Evolutionary conservation across 805 yeast species (phyloP).

Genomic region (Hanseniaspora thailandica): DNA sequence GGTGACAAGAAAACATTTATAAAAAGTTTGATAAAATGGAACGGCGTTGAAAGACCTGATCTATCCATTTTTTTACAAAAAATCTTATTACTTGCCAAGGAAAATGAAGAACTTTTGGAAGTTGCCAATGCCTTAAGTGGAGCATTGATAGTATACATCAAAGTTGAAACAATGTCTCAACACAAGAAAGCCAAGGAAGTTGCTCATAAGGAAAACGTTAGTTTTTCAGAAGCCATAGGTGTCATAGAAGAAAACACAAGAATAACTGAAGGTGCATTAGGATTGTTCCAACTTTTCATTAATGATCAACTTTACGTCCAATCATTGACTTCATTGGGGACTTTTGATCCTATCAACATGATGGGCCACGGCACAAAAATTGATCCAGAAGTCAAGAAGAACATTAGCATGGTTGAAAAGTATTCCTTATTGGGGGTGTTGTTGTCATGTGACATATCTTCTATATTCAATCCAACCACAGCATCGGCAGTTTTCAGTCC

Average conservation of each 20-base stretch:
- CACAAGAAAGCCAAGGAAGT: neutral
- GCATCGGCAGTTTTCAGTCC: conserved; percentile 35
- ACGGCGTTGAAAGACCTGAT: conserved; percentile 5
- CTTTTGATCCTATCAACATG: conserved; percentile 27
- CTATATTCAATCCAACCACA: conserved; percentile 43
- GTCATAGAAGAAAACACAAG: conserved; percentile 6
- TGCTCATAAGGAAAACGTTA: neutral
- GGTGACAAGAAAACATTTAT: conserved; percentile 11
- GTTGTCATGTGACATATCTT: conserved; percentile 48
- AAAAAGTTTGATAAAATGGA: conserved; percentile 8
- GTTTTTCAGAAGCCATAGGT: neutral
- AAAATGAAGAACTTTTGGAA: conserved; percentile 10
- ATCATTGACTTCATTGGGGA: conserved; percentile 41
- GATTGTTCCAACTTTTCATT: conserved; percentile 22
- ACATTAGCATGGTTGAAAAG: conserved; percentile 33
- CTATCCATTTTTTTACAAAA: conserved; percentile 6
- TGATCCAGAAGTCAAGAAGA: conserved; percentile 27
- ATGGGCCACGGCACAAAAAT: neutral
- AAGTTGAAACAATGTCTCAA: neutral
- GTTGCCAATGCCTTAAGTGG: conserved; percentile 7
- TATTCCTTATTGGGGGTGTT: conserved; percentile 67
- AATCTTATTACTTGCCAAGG: neutral
- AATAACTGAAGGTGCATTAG: conserved; percentile 24
- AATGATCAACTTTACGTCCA: conserved; percentile 16
- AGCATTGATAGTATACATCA: conserved; percentile 2